Percentiles rank a stretch among this genome's conserved stretches.
phyloP scores from a whole-genome alignment of 345 rosid species.

The Lumnitzera racemosa region DNA sequence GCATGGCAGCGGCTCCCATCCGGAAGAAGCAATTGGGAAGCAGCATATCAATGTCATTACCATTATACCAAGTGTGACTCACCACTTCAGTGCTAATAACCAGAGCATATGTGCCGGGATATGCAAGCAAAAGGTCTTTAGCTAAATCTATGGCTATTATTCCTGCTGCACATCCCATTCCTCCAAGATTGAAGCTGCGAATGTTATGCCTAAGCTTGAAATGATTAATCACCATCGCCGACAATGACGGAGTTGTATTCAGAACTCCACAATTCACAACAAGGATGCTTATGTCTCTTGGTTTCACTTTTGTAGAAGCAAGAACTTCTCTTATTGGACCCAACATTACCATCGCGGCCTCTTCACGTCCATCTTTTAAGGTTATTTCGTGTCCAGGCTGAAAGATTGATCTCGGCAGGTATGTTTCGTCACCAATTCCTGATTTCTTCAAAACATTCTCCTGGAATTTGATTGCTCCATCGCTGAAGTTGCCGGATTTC shows the following conservation, averaged over 20 bases:
- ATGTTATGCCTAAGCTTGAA: slow-evolving; percentile 57
- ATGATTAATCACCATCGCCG: slow-evolving; percentile 67
- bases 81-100: slow-evolving; percentile 65
- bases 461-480: slow-evolving; percentile 45
- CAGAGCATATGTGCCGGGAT: slow-evolving; percentile 50
- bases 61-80: slow-evolving; percentile 52
- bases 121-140: slow-evolving; percentile 31
- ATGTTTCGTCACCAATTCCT: slow-evolving; percentile 69
- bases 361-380: slow-evolving; percentile 53
- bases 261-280: slow-evolving; percentile 65
- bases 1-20: slow-evolving; percentile 64
- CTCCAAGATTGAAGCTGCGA: slow-evolving; percentile 68
- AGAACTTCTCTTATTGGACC: slow-evolving; percentile 61
- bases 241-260: slow-evolving; percentile 58
- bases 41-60: slow-evolving; percentile 48
- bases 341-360: slow-evolving; percentile 57
- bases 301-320: slow-evolving; percentile 36
- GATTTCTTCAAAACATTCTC: slow-evolving; percentile 37
- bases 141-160: slow-evolving; percentile 49
- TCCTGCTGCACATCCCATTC: slow-evolving; percentile 82
- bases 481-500: slow-evolving; percentile 52
- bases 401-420: slow-evolving; percentile 50
- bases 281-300: slow-evolving; percentile 44
- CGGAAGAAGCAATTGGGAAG: slow-evolving; percentile 69
- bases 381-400: slow-evolving; percentile 28